These are phyloP conservation scores for Geosmithia morbida DNA, from an alignment of 2,329 filamentous ascomycete genomes.

Conservation along the genomic window DNA sequence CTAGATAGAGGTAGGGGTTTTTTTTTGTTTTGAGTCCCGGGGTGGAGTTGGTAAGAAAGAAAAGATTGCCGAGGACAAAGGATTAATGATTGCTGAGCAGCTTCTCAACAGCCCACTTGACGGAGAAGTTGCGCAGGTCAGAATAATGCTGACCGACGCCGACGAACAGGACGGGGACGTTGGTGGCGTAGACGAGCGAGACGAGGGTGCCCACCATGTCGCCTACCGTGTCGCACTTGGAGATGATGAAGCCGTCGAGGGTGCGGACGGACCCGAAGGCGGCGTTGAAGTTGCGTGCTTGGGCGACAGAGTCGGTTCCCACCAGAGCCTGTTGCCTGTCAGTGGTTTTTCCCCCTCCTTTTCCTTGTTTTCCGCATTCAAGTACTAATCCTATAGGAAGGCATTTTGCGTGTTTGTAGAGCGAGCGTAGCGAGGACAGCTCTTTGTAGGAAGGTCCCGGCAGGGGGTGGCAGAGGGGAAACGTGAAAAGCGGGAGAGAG, in stretches of 20 bases:
- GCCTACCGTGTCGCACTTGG: conserved; percentile 97
- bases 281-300: conserved; percentile 91
- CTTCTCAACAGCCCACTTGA: conserved; percentile 56
- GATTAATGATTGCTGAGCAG: conserved; percentile 35
- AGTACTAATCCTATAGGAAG: no score
- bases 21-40: no score
- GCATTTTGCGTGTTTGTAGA: no score
- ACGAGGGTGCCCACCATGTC: conserved; percentile 96
- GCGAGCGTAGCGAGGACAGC: neutral
- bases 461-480: neutral
- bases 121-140: conserved; percentile 53
- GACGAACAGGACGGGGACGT: conserved; percentile 89
- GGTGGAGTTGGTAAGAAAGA: no score
- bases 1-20: no score
- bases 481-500: neutral
- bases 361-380: no score
- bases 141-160: conserved; percentile 59
- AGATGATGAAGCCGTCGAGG: conserved; percentile 95
- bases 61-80: no score
- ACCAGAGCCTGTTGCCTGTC: conserved; percentile 53
- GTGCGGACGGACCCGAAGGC: conserved; percentile 70
- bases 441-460: conserved; percentile 1
- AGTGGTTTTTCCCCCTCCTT: no score
- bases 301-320: conserved; percentile 86
- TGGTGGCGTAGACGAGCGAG: conserved; percentile 93